phyloP scores from a whole-genome alignment of 441 rosid genomes.

The Mallotus japonicus region DNA sequence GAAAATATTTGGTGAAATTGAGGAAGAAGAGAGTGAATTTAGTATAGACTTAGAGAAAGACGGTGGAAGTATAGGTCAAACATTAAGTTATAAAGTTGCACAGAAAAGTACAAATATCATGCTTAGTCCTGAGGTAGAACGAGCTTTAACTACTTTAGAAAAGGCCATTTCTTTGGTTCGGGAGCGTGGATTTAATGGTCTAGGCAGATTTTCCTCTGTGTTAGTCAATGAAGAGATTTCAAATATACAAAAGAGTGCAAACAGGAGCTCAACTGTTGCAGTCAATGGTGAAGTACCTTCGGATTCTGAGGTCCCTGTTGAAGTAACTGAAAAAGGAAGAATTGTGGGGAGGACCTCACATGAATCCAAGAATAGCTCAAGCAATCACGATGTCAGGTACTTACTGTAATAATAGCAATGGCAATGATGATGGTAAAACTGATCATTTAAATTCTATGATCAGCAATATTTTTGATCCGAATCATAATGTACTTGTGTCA shows the following conservation, averaged over 20 bases:
- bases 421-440: not conserved
- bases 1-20: conserved; percentile 50
- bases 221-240: conserved; percentile 31
- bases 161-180: conserved; percentile 58
- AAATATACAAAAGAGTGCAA: conserved; percentile 26
- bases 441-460: not conserved
- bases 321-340: conserved; percentile 30
- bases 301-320: conserved; percentile 30
- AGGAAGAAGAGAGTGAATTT: conserved; percentile 51
- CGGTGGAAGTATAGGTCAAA: conserved; percentile 19
- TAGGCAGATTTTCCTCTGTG: conserved; percentile 28
- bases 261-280: conserved; percentile 19
- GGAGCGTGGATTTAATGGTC: conserved; percentile 38
- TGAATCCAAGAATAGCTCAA: conserved; percentile 37
- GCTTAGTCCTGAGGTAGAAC: conserved; percentile 63
- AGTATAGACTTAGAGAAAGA: conserved; percentile 22
- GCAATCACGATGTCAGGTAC: conserved; percentile 42
- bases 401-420: not conserved
- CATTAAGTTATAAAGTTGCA: conserved; percentile 17
- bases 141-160: conserved; percentile 77
- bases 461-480: not conserved
- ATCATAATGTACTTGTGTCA: not conserved
- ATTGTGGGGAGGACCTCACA: conserved; percentile 36
- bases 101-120: conserved; percentile 28
- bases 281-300: conserved; percentile 32